These are phyloP conservation scores for Ogataea paraovalis DNA, from an alignment of 805 yeast species.

Conservation along the genomic window DNA sequence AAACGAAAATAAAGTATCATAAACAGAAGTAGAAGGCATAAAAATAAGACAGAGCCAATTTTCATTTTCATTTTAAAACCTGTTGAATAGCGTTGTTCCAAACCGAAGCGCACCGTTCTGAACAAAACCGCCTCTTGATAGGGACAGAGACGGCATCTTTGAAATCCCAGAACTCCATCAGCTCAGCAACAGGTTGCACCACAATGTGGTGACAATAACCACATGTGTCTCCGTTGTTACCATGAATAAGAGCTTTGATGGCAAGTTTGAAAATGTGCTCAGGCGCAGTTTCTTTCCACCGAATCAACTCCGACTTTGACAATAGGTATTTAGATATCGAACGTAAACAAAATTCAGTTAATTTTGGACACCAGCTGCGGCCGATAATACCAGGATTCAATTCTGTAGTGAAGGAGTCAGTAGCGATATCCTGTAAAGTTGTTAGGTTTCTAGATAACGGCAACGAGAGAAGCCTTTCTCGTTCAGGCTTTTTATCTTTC, in stretches of 20 bases:
- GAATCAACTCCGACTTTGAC: slow-evolving; percentile 48
- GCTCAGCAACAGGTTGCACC: slow-evolving; percentile 55
- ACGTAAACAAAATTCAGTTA: slow-evolving; percentile 46
- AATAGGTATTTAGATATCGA: slow-evolving; percentile 48
- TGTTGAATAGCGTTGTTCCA: slow-evolving; percentile 26
- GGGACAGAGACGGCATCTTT: slow-evolving; percentile 48
- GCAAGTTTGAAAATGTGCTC: slow-evolving; percentile 41
- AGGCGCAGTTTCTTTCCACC: slow-evolving; percentile 50
- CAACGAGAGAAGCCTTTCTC: slow-evolving; percentile 12
- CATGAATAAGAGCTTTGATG: slow-evolving; percentile 51
- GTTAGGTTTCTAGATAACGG: slow-evolving; percentile 22
- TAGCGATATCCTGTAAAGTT: slow-evolving; percentile 30
- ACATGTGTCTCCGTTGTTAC: slow-evolving; percentile 48
- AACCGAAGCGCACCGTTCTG: slow-evolving; percentile 38
- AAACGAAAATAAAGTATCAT: neutral
- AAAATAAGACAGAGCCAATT: no score
- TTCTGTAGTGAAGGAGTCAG: slow-evolving; percentile 31
- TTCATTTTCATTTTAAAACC: slow-evolving; percentile 1
- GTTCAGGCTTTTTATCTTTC: slow-evolving; percentile 11
- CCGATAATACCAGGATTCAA: no score
- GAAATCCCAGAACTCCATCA: slow-evolving; percentile 66
- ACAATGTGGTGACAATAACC: slow-evolving; percentile 45
- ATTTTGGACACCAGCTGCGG: slow-evolving; percentile 19
- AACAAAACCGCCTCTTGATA: slow-evolving; percentile 51
- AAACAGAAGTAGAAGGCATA: no score